phyloP scores from a whole-genome alignment of 148 eudicot species.

The Rhododendron griersonianum region DNA sequence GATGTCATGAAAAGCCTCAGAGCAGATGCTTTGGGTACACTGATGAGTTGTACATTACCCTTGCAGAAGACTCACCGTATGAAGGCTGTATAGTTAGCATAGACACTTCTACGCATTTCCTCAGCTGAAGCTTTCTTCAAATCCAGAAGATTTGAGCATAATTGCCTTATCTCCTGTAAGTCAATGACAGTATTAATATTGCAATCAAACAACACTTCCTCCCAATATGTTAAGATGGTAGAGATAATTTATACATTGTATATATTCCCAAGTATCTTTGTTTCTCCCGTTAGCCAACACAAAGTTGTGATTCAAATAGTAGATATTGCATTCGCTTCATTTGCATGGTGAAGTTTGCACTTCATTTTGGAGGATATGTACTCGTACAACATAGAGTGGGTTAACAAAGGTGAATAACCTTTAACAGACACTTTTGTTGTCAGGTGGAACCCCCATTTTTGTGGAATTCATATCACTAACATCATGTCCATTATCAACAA shows the following conservation, averaged over 20 bases:
- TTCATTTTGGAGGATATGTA: background rate
- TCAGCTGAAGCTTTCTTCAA: conserved; percentile 93
- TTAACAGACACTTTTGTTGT: background rate
- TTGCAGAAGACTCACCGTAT: conserved; percentile 59
- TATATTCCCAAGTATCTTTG: background rate
- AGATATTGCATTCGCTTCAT: background rate
- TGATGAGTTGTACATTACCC: background rate
- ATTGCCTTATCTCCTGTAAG: conserved; percentile 81
- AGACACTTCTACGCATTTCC: conserved; percentile 97
- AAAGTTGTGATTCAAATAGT: background rate
- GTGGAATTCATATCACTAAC: background rate
- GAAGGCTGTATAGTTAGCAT: conserved; percentile 91
- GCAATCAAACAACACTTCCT: background rate
- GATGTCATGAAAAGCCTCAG: background rate
- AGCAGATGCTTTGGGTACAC: background rate
- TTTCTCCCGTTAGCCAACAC: background rate
- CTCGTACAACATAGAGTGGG: background rate
- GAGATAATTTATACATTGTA: background rate
- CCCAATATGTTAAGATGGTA: background rate
- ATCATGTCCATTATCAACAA: background rate
- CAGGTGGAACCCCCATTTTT: background rate
- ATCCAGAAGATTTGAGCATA: conserved; percentile 83
- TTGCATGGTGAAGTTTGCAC: background rate
- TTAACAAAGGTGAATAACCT: background rate
- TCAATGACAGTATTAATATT: background rate